Percentiles rank a stretch among this genome's conserved stretches.
phyloP scores from a whole-genome alignment of 805 yeast species.

The Pichia phayaonensis region DNA sequence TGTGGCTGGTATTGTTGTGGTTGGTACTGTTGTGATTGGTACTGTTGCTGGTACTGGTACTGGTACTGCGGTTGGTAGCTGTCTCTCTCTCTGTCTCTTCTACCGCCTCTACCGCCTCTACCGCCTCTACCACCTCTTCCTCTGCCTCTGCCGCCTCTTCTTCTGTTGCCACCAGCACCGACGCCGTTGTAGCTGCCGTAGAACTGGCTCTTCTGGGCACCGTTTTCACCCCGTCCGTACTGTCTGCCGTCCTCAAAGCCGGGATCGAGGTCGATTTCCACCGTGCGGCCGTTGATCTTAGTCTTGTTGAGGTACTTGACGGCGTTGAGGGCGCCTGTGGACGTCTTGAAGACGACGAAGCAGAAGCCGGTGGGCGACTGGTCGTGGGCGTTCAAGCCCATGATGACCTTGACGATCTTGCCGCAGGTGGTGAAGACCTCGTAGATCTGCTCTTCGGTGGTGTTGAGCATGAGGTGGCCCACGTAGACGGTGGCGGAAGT shows the following conservation, averaged over 20 bases:
- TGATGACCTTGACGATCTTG: constrained; percentile 66
- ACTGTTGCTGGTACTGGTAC: too few relatives aligned
- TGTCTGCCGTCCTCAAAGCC: constrained; percentile 95
- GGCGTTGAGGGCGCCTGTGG: constrained; percentile 70
- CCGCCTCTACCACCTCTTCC: constrained; percentile 2
- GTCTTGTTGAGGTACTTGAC: constrained; percentile 78
- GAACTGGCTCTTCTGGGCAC: constrained; percentile 59
- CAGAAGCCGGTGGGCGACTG: constrained; percentile 97
- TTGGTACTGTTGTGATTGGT: background rate
- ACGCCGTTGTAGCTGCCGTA: constrained; percentile 7
- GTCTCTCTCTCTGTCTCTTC: background rate
- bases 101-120: constrained; percentile 20
- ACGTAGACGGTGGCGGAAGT: constrained; percentile 76
- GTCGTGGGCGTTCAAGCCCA: constrained; percentile 90
- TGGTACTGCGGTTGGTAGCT: too few relatives aligned
- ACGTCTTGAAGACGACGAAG: constrained; percentile 69
- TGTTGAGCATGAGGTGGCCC: constrained; percentile 82
- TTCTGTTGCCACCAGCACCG: constrained; percentile 10
- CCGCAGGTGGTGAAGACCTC: constrained; percentile 85
- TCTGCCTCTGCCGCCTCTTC: constrained; percentile 20
- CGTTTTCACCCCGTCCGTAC: constrained; percentile 86
- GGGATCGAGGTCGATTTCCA: constrained; percentile 89
- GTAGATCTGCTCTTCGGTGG: constrained; percentile 90
- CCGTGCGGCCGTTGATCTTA: constrained; percentile 70
- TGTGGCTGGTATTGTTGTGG: background rate